Evolutionary conservation across 345 rosid species (phyloP), one percentile per base, ranked within the genome.

Genomic region (Corymbia maculata): DNA sequence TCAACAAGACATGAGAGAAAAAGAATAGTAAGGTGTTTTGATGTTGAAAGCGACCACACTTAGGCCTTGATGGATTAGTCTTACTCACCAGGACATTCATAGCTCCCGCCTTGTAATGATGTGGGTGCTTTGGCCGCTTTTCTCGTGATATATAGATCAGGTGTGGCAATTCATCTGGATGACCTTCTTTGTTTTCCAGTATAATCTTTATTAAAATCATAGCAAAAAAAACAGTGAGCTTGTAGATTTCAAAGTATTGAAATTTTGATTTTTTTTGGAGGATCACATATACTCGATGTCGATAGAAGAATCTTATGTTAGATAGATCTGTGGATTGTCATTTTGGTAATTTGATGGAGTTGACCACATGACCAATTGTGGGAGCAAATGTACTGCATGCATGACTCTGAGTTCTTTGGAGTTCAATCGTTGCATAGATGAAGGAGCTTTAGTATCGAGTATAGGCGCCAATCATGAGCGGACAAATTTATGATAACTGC

Each of bases 61-160:
- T 13, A 13, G 75, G 75, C 0, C 75, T 15, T 22, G 26, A 49
- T 51, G 24, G 42, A 88, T 55, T 51, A 61, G n/a, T 51, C 45
- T 5, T 6, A 88, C 91, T 89, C 91, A 95, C 98, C 36, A 95
- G 89, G 13, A 93, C 94, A 86, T 97, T 97, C 99, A 96, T 94
- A 70, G 98, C 98, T 36, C 97, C 96, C 2, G 96, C 97, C 90
- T 95, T 97, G 91, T 92, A 93, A 85, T 93, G 92, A 87, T 97
- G 98, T 4, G 90, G 66, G 57, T 93, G 90, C 84, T 92, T 91
- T 42, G 94, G 91, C 32, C 87, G 90, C 91, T 96, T 95, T 91
- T 95, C 98, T 88, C 98, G 91, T 2, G 99, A 93, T 51, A 97
- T 86, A 87, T 95, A 96, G 7, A 94, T 89, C 79, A 96, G 57